These are phyloP conservation scores for Acer saccharum DNA, from an alignment of 345 rosid species.

Conservation along the genomic window DNA sequence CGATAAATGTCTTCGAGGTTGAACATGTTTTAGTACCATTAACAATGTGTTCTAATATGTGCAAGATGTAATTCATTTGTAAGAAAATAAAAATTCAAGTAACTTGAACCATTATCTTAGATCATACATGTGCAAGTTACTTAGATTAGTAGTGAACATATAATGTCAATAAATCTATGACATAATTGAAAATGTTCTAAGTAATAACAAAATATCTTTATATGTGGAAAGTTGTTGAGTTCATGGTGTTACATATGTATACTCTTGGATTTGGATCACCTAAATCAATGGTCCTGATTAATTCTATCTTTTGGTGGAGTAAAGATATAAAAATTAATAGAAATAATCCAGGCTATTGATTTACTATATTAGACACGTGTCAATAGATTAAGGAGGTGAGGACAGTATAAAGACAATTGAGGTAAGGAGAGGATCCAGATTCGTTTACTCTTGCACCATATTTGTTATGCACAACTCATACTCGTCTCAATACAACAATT, in stretches of 20 bases:
- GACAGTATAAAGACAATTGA: no score
- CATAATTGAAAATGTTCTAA: background rate
- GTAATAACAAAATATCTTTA: background rate
- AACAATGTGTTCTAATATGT: background rate
- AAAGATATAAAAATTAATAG: no score
- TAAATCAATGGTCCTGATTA: no score
- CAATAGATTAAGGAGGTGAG: no score
- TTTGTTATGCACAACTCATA: background rate
- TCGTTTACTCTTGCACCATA: background rate
- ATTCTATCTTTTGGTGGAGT: no score
- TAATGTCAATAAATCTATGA: background rate
- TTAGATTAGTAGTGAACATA: background rate
- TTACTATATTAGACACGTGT: no score
- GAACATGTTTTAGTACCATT: conserved; percentile 29
- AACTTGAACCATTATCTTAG: background rate
- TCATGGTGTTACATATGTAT: background rate
- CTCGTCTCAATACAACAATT: no score
- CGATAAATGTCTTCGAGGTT: conserved; percentile 17
- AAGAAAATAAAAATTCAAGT: background rate
- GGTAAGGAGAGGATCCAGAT: no score
- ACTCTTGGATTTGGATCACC: no score
- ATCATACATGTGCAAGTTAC: background rate
- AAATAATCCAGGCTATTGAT: no score
- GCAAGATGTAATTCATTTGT: background rate
- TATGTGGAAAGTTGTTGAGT: background rate